Conservation (phyloP, 78 protist species). For the Speleostelium caveatum region DNA sequence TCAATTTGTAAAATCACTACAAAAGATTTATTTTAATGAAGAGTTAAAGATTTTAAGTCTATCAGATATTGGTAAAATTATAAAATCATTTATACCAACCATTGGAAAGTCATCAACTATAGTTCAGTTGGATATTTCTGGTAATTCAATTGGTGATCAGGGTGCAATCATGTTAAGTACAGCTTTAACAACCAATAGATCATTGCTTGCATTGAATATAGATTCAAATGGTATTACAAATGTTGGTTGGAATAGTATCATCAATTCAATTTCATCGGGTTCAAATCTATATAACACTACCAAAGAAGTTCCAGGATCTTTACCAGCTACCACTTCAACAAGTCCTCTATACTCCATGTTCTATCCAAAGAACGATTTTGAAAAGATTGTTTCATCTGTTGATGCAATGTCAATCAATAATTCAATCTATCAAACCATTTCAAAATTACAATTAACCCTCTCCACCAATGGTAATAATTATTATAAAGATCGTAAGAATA, state of each 20-base stretch:
- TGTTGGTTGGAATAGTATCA: slow-evolving; percentile 43
- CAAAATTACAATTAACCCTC: slow-evolving; percentile 52
- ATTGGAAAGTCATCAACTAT: slow-evolving; percentile 24
- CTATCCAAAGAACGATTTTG: slow-evolving; percentile 40
- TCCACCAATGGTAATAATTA: slow-evolving; percentile 13
- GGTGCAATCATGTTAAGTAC: slow-evolving; percentile 32
- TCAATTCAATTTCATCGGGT: slow-evolving; percentile 7
- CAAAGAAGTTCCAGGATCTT: slow-evolving; percentile 8
- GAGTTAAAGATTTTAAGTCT: slow-evolving; percentile 18
- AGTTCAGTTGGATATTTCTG: slow-evolving; percentile 19
- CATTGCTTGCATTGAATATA: slow-evolving; percentile 21
- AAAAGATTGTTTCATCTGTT: slow-evolving; percentile 2
- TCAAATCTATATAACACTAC: background rate
- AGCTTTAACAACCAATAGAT: slow-evolving; percentile 10
- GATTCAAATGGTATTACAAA: slow-evolving; percentile 50
- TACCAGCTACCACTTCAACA: slow-evolving; percentile 12
- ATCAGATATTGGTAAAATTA: slow-evolving; percentile 41
- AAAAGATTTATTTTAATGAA: slow-evolving; percentile 48
- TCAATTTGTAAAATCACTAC: slow-evolving; percentile 28
- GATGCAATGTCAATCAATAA: background rate
- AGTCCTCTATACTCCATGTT: slow-evolving; percentile 27
- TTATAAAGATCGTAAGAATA: background rate
- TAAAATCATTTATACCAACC: slow-evolving; percentile 28
- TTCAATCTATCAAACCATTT: slow-evolving; percentile 9
- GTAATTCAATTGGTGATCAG: slow-evolving; percentile 46